Percentiles rank a stretch among this genome's conserved stretches.
Evolutionary conservation across 78 protist genomes (phyloP).

Genomic region (Emiliania huxleyi): DNA sequence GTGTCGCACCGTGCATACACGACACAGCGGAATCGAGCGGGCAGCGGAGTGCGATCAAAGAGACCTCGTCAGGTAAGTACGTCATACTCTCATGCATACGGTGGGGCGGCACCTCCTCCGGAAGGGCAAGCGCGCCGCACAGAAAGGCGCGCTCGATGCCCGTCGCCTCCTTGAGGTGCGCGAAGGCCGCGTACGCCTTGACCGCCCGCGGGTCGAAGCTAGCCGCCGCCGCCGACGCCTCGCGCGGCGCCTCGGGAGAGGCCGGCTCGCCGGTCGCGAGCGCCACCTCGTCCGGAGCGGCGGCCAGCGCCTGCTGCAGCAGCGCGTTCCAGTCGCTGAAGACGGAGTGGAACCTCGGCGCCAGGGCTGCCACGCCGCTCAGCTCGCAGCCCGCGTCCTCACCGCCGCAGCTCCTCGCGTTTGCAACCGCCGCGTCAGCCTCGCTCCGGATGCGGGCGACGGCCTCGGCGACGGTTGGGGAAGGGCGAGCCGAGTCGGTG

Average conservation of each 20-base stretch:
- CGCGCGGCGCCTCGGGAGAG: background rate
- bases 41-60: no score
- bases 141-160: background rate
- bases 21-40: no score
- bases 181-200: background rate
- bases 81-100: no score
- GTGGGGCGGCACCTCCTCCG: background rate
- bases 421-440: background rate
- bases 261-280: background rate
- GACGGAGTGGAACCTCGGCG: background rate
- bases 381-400: background rate
- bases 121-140: background rate
- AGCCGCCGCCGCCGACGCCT: background rate
- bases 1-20: no score
- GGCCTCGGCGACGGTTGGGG: background rate
- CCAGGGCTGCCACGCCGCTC: background rate
- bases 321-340: background rate
- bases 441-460: background rate
- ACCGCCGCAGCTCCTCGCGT: background rate
- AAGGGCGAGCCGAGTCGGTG: background rate
- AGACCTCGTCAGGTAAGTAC: no score
- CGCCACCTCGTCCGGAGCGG: background rate
- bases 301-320: background rate
- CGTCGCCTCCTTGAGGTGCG: background rate
- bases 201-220: background rate